A percentile compares a stretch with the other conserved stretches of the same genome.
These are phyloP conservation scores for Eucalyptus virginea DNA, from an alignment of 345 rosid genomes.

Conservation along the genomic window DNA sequence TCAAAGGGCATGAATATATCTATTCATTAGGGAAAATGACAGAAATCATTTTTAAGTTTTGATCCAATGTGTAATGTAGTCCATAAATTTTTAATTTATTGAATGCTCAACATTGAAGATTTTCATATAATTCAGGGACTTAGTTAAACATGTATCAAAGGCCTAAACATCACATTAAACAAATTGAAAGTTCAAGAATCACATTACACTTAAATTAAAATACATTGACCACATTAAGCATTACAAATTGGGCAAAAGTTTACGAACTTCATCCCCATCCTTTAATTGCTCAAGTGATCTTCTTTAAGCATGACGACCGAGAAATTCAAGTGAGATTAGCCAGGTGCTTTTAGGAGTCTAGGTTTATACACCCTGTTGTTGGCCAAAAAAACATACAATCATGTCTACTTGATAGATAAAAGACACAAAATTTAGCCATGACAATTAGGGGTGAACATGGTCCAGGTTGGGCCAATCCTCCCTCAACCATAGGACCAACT, in stretches of 20 bases:
- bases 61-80: rapidly evolving
- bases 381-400: not conserved
- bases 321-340: not conserved
- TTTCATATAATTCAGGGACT: no score
- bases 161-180: no score
- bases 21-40: no score
- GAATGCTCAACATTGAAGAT: rapidly evolving
- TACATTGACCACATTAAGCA: no score
- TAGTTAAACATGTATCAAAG: no score
- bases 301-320: not conserved
- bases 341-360: not conserved
- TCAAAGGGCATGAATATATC: rapidly evolving
- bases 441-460: no score
- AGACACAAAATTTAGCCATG: not conserved
- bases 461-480: rapidly evolving
- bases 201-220: no score
- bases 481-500: rapidly evolving
- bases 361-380: not conserved
- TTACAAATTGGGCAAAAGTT: rapidly evolving
- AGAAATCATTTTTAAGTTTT: rapidly evolving
- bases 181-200: no score
- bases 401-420: rapidly evolving
- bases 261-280: no score
- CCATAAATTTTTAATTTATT: no score
- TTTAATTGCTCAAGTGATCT: rapidly evolving